Conservation (phyloP, 129 eudicot genomes). For the Pittosporum tobira region DNA sequence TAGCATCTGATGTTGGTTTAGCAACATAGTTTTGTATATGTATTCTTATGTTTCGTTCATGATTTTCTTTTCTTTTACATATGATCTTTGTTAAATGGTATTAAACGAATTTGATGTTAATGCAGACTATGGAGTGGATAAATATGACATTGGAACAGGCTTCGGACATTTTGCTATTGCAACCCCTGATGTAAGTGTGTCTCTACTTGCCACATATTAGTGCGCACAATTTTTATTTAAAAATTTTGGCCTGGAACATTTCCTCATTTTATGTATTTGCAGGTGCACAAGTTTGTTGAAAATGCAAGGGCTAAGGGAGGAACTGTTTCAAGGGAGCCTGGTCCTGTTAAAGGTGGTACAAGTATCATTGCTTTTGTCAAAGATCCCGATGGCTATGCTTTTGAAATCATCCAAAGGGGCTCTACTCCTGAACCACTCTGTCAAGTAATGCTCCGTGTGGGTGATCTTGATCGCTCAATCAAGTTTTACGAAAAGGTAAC, state of each 20-base stretch:
- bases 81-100: background rate
- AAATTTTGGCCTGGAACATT: constrained; percentile 1
- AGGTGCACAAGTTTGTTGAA: constrained; percentile 78
- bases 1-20: background rate
- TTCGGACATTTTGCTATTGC: constrained; percentile 98
- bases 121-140: constrained; percentile 89
- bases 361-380: constrained; percentile 84
- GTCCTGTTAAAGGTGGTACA: constrained; percentile 84
- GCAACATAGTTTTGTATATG: background rate
- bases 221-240: background rate
- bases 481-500: constrained; percentile 81
- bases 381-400: constrained; percentile 95
- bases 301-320: constrained; percentile 71
- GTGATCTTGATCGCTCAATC: constrained; percentile 90
- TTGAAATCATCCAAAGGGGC: constrained; percentile 74
- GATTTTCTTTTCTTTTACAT: background rate
- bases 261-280: background rate
- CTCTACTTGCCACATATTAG: background rate
- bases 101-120: background rate
- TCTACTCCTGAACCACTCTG: constrained; percentile 91
- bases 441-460: constrained; percentile 99
- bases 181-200: constrained; percentile 61
- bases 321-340: constrained; percentile 66
- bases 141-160: constrained; percentile 91
- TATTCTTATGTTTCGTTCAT: background rate